phyloP scores from a whole-genome alignment of 371 early-diverging fungal genomes.

The Mucor piriformis region DNA sequence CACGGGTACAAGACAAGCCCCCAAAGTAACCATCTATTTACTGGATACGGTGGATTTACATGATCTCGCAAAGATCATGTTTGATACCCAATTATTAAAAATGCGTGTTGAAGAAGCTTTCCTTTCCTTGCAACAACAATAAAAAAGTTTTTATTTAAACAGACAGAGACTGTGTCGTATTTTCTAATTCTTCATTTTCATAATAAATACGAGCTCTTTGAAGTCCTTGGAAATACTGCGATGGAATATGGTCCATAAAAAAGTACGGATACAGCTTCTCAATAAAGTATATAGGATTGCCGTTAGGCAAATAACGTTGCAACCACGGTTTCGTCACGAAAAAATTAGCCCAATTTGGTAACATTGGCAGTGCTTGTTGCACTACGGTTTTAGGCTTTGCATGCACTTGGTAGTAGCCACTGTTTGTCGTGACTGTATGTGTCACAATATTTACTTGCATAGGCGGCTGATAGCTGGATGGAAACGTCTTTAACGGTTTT shows the following conservation, averaged over 20 bases:
- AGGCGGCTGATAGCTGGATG: constrained; percentile 30
- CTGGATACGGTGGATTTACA: constrained; percentile 45
- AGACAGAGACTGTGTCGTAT: constrained; percentile 7
- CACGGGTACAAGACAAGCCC: constrained; percentile 42
- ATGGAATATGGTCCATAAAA: constrained; percentile 35
- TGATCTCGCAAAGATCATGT: constrained; percentile 46
- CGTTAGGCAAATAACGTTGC: constrained; percentile 5
- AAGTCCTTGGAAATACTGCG: constrained; percentile 26
- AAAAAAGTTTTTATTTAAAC: too few relatives aligned
- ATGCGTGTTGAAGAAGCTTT: constrained; percentile 32
- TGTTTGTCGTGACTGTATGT: background rate
- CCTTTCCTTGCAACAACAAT: constrained; percentile 15
- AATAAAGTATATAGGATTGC: constrained; percentile 27
- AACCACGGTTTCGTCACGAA: constrained; percentile 13
- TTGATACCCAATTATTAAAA: constrained; percentile 36
- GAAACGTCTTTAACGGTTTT: constrained; percentile 28
- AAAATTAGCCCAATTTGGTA: constrained; percentile 16
- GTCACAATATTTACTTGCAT: constrained; percentile 26
- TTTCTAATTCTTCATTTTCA: constrained; percentile 11
- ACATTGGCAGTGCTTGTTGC: background rate
- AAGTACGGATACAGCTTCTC: constrained; percentile 31
- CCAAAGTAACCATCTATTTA: constrained; percentile 48
- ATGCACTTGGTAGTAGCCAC: too few relatives aligned
- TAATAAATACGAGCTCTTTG: constrained; percentile 27
- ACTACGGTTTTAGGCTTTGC: background rate